Conservation (phyloP, 2,329 filamentous ascomycete genomes). For the Botrytis sinoallii region DNA sequence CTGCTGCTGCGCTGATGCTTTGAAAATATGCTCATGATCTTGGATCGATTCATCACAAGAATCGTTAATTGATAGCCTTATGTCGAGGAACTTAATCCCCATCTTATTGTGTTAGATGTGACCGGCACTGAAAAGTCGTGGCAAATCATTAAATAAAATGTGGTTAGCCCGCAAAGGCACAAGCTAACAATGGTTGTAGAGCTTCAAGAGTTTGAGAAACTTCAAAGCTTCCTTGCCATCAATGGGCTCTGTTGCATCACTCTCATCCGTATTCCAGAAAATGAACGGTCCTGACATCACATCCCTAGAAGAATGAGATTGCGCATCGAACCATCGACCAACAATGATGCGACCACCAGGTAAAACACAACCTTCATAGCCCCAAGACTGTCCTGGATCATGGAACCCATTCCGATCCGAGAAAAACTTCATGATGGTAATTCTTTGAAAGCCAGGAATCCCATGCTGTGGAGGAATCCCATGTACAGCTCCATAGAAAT, state of each 20-base stretch:
- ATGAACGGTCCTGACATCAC: conserved; percentile 38
- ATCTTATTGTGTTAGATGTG: neutral
- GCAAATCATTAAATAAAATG: neutral
- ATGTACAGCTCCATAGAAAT: conserved; percentile 48
- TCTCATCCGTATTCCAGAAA: conserved; percentile 38
- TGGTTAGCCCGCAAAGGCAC: neutral
- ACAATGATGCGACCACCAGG: conserved; percentile 48
- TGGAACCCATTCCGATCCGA: conserved; percentile 24
- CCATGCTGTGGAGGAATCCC: conserved; percentile 46
- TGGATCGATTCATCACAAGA: no score
- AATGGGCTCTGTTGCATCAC: conserved; percentile 21
- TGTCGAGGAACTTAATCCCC: neutral
- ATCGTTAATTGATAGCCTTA: neutral
- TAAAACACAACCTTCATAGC: conserved; percentile 47
- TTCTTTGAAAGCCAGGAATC: conserved; percentile 52
- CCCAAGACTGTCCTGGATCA: conserved; percentile 39
- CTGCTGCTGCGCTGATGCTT: neutral
- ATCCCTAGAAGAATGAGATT: conserved; percentile 3
- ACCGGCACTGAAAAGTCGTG: neutral
- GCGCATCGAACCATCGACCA: conserved; percentile 47
- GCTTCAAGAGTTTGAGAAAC: conserved; percentile 23
- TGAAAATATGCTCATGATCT: neutral
- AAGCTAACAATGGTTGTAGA: neutral
- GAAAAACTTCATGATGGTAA: conserved; percentile 52
- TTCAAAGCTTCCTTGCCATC: conserved; percentile 28